These are phyloP conservation scores for Davidsoniella eucalypti DNA, from an alignment of 2,329 filamentous ascomycete species.

Conservation along the genomic window DNA sequence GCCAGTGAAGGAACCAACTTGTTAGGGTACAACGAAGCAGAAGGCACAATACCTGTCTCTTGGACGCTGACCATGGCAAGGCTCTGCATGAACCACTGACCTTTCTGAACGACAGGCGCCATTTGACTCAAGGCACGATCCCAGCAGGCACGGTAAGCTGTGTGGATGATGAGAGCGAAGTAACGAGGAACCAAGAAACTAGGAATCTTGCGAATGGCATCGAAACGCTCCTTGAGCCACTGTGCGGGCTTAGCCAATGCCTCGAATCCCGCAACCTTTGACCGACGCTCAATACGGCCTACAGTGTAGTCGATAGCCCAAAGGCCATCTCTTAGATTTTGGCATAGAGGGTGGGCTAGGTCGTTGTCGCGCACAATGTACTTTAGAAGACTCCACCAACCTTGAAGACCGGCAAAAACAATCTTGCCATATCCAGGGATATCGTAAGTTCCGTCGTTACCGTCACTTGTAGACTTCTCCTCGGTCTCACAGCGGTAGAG, in stretches of 20 bases:
- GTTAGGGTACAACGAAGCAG: conserved; percentile 75
- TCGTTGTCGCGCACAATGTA: conserved; percentile 78
- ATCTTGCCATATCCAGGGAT: conserved; percentile 72
- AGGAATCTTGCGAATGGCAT: conserved; percentile 70
- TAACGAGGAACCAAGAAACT: conserved; percentile 84
- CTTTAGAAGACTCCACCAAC: conserved; percentile 89
- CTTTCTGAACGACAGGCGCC: conserved; percentile 57
- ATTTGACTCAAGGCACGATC: conserved; percentile 66
- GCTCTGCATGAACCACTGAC: conserved; percentile 78
- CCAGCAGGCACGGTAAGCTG: conserved; percentile 71
- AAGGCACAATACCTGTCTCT: conserved; percentile 75
- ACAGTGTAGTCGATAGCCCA: conserved; percentile 87
- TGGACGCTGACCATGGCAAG: conserved; percentile 85
- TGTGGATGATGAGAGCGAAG: conserved; percentile 77
- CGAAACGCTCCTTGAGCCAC: conserved; percentile 75
- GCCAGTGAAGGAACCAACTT: conserved; percentile 75
- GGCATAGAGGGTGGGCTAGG: conserved; percentile 80
- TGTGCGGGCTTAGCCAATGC: conserved; percentile 47
- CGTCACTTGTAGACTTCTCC: conserved; percentile 60
- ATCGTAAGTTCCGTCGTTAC: conserved; percentile 65
- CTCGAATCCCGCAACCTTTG: conserved; percentile 43
- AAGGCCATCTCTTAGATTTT: conserved; percentile 77
- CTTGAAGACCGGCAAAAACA: conserved; percentile 92
- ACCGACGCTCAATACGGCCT: conserved; percentile 57
- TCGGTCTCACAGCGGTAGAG: conserved; percentile 87